phyloP scores from a whole-genome alignment of 306 rosid species.

The Casuarina glauca region DNA sequence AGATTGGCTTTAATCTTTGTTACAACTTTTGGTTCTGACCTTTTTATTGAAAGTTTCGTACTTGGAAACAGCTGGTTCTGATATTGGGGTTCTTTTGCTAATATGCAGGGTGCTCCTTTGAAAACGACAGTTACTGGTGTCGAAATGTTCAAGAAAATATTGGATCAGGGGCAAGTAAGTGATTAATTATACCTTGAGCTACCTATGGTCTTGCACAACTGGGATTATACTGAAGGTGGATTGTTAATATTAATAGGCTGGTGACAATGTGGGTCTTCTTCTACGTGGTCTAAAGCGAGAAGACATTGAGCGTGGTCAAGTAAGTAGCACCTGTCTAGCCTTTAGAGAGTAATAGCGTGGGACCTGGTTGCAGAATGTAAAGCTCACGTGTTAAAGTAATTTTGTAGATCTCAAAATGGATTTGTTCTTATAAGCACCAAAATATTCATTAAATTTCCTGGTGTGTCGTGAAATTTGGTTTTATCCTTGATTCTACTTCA shows the following conservation, averaged over 20 bases:
- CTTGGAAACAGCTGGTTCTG: slow-evolving; percentile 19
- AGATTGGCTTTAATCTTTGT: slow-evolving; percentile 13
- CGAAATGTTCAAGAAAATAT: slow-evolving; percentile 98
- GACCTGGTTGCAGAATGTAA: slow-evolving; percentile 15
- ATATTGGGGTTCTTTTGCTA: slow-evolving; percentile 14
- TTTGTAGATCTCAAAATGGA: background rate
- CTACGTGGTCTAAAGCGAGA: slow-evolving; percentile 96
- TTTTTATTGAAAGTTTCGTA: background rate
- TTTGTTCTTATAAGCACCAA: background rate
- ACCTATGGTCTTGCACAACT: slow-evolving; percentile 11
- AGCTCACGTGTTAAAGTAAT: background rate
- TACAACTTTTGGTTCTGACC: background rate
- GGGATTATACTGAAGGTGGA: slow-evolving; percentile 23
- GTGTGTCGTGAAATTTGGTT: background rate
- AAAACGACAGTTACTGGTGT: slow-evolving; percentile 96
- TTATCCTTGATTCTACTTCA: background rate
- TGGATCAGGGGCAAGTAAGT: slow-evolving; percentile 95
- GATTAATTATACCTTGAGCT: slow-evolving; percentile 17
- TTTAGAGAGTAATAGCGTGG: background rate
- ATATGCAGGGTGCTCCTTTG: slow-evolving; percentile 65
- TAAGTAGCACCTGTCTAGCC: slow-evolving; percentile 34
- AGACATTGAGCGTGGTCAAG: slow-evolving; percentile 98
- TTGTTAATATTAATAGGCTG: slow-evolving; percentile 60
- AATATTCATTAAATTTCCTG: background rate
- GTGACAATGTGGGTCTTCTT: slow-evolving; percentile 99